Percentiles rank a stretch among this genome's conserved stretches.
These are phyloP conservation scores for Trichoderma endophyticum DNA, from an alignment of 2,329 filamentous ascomycete genomes.

Conservation along the genomic window DNA sequence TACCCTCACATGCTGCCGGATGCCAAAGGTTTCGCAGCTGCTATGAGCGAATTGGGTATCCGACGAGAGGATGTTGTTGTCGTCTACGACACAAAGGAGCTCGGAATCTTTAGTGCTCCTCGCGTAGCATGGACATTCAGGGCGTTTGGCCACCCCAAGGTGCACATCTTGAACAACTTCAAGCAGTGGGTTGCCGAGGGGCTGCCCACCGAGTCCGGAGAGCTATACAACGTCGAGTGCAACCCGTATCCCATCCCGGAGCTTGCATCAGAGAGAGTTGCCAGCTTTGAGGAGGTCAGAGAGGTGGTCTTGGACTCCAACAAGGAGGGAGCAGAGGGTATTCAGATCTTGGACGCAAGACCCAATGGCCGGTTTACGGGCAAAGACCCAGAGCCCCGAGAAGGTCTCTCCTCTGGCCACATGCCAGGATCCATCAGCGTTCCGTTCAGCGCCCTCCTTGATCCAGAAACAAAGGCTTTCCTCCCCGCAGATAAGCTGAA, in stretches of 20 bases:
- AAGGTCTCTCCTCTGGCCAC: slow-evolving; percentile 83
- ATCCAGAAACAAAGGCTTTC: slow-evolving; percentile 78
- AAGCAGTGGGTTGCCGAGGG: slow-evolving; percentile 86
- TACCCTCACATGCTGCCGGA: slow-evolving; percentile 97
- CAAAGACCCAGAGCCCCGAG: slow-evolving; percentile 78
- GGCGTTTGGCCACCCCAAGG: slow-evolving; percentile 82
- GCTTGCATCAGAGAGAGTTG: slow-evolving; percentile 62
- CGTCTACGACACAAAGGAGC: slow-evolving; percentile 87
- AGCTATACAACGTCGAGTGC: slow-evolving; percentile 65
- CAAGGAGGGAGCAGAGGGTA: slow-evolving; percentile 77
- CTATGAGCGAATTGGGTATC: slow-evolving; percentile 88
- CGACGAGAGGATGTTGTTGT: slow-evolving; percentile 84
- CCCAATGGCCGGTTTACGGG: slow-evolving; percentile 78
- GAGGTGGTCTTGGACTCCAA: slow-evolving; percentile 72
- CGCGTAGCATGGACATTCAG: slow-evolving; percentile 90
- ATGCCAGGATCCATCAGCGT: slow-evolving; percentile 85
- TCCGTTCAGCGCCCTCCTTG: slow-evolving; percentile 74
- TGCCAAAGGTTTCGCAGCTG: slow-evolving; percentile 74
- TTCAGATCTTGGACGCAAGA: slow-evolving; percentile 88
- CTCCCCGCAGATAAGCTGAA: slow-evolving; percentile 68
- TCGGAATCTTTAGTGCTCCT: slow-evolving; percentile 91
- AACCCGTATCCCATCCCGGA: slow-evolving; percentile 63
- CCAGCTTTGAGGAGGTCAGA: slow-evolving; percentile 77
- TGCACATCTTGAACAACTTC: slow-evolving; percentile 95
- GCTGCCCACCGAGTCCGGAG: slow-evolving; percentile 75